Evolutionary conservation across 352 stramenopile genomes (phyloP).

Genomic region (Aphanomyces invadans): DNA sequence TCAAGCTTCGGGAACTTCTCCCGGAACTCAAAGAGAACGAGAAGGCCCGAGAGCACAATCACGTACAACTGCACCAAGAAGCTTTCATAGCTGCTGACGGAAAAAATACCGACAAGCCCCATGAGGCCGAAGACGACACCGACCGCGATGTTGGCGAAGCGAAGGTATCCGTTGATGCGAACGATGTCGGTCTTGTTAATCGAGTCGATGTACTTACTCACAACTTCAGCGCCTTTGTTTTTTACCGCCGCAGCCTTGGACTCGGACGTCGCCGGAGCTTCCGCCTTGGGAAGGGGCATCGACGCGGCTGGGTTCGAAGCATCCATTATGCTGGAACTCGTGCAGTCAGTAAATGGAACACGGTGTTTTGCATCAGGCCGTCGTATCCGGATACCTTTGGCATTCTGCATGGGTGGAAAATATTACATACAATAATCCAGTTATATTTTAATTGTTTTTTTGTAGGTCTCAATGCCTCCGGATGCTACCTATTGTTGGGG

Average conservation of each 20-base stretch:
- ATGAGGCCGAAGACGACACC: constrained; percentile 54
- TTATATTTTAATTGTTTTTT: constrained; percentile 11
- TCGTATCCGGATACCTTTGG: constrained; percentile 9
- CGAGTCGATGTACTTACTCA: constrained; percentile 23
- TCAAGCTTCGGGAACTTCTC: constrained; percentile 70
- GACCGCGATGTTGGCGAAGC: constrained; percentile 62
- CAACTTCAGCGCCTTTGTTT: constrained; percentile 18
- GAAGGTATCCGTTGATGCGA: constrained; percentile 83
- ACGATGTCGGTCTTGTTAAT: constrained; percentile 54
- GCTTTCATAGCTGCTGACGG: constrained; percentile 64
- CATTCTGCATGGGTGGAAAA: too few relatives aligned
- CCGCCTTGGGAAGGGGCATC: constrained; percentile 22
- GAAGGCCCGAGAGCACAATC: constrained; percentile 17
- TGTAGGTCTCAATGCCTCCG: constrained; percentile 8
- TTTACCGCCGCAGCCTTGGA: neutral
- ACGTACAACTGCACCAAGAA: constrained; percentile 82
- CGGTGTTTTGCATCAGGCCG: neutral
- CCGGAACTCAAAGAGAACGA: constrained; percentile 81
- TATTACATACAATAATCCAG: too few relatives aligned
- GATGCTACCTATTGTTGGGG: neutral
- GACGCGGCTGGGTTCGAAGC: constrained; percentile 10
- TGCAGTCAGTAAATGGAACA: constrained; percentile 24
- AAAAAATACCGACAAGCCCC: constrained; percentile 74
- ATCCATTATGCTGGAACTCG: constrained; percentile 4
- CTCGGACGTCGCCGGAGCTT: neutral